Evolutionary conservation across 495 filamentous ascomycete species (phyloP), one percentile per base, ranked within the genome.

Genomic region (Penicillium cosmopolitanum): DNA sequence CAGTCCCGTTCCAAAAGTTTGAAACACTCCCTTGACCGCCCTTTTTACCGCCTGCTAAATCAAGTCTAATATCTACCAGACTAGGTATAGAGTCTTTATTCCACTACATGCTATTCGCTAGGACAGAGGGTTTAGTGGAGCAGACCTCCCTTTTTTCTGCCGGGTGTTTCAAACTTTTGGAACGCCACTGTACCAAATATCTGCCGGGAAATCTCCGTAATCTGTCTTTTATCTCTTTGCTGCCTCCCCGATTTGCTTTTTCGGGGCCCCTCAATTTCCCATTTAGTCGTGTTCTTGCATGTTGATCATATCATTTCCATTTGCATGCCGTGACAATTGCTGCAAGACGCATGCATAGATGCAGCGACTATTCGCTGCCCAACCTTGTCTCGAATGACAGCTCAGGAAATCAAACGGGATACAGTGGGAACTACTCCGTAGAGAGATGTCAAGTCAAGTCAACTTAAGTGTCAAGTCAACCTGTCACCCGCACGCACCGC

Each of bases 321-420:
- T 31, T 51, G 33, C 50, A 33, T n/a, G 25, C 28, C 21, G 21
- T 5, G 15, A 55, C 44, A 31, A 40, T 33, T 31, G 11, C 57
- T 40, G 57, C 50, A 47, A 34, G 28, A 59, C 43, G 42, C 46
- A 60, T 55, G 57, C 57, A 48, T 33, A 40, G 11, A n/a, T 54
- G 15, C 31, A 31, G 50, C n/a, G 51, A 54, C 57, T 59, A 55
- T 51, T 43, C 48, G 50, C 48, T 58, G 48, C 51, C 51, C 44
- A 50, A 54, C 21, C 34, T 51, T 53, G 42, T 51, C 31, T n/a
- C 28, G 13, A 25, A n/a, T 54, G 61, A 64, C 50, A 60, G 62
- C 53, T 55, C 56, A 25, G 46, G 46, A 13, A 28, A 48, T 9
- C 28, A 31, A 31, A 31, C 28, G 28, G 28, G 11, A 13, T 13